These are phyloP conservation scores for Metarhizium humberi DNA, from an alignment of 2,329 filamentous ascomycete genomes.

Conservation along the genomic window DNA sequence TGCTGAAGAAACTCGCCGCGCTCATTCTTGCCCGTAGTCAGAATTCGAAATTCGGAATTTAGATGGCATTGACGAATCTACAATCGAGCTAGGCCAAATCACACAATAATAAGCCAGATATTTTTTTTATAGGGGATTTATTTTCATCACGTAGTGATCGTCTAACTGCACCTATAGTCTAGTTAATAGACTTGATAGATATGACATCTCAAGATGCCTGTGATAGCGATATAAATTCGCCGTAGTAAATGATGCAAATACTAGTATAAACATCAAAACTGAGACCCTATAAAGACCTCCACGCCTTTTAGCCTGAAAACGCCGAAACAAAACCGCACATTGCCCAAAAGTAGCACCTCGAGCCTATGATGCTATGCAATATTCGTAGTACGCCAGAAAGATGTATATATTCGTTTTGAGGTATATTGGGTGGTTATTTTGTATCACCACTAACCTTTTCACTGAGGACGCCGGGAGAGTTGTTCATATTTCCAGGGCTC, in stretches of 20 bases:
- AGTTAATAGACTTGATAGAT: background rate
- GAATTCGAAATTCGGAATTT: no score
- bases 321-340: background rate
- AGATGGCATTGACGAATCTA: no score
- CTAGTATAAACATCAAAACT: background rate
- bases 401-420: background rate
- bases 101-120: no score
- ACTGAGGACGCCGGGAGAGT: constrained; percentile 13
- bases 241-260: background rate
- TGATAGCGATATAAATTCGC: background rate
- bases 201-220: background rate
- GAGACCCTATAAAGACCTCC: background rate
- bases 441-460: constrained; percentile 17
- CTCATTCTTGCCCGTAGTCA: no score
- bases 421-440: background rate
- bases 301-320: background rate
- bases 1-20: background rate
- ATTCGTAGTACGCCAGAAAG: background rate
- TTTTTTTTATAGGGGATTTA: background rate
- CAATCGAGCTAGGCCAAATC: no score
- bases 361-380: background rate
- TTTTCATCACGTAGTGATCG: background rate
- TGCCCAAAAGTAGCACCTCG: background rate
- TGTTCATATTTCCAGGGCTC: constrained; percentile 17
- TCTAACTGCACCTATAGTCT: background rate